Base-by-base conservation (phyloP, 2,329 filamentous ascomycete genomes). In the Aspergillus transmontanensis region DNA sequence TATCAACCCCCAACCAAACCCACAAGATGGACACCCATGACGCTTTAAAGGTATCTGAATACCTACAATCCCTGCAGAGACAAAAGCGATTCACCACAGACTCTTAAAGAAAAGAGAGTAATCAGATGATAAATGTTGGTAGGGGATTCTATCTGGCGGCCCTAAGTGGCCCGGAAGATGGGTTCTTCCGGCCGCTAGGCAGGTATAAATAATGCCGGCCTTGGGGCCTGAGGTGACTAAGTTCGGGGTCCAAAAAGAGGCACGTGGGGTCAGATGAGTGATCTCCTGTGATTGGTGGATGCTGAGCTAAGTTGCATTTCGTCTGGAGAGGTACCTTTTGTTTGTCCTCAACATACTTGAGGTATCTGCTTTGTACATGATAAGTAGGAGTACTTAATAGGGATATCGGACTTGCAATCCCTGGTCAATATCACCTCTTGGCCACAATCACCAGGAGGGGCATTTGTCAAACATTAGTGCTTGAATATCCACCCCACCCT, bases 341-440 rank as follows among this genome's bases (percentile, higher is more conserved):
- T 46, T 9, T 21, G n/a, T 23, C 9, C 43, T 46, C n/a, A 6
- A 12, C n/a, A 46, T 23, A 12, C 11, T 5, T 11, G n/a, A 46
- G 43, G n/a, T 23, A 45, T n/a, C 10, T 46, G 4, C 11, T 21
- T 5, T 23, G 43, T 23, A 23, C 43, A 19, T 23, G 21, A 0
- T 43, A 21, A 3, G 0, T 6, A 0, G 26, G 7, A 28, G 26
- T 0, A 1, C 26, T 28, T 23, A 5, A 2, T 9, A 5, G 9
- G 19, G 3, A 3, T 16, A 19, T 10, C 43, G 10, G 43, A 45
- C n/a, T 6, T 45, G 9, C 19, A 45, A 45, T 45, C 43, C n/a
- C 21, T 45, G 43, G 1, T 21, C 9, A 45, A 14, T 23, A n/a
- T 45, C n/a, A 45, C n/a, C 9, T 10, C n/a, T 39, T 39, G 36